Percentiles rank a stretch among this genome's conserved stretches.
phyloP scores from a whole-genome alignment of 495 filamentous ascomycete genomes.

The Achaetomiella virescens region DNA sequence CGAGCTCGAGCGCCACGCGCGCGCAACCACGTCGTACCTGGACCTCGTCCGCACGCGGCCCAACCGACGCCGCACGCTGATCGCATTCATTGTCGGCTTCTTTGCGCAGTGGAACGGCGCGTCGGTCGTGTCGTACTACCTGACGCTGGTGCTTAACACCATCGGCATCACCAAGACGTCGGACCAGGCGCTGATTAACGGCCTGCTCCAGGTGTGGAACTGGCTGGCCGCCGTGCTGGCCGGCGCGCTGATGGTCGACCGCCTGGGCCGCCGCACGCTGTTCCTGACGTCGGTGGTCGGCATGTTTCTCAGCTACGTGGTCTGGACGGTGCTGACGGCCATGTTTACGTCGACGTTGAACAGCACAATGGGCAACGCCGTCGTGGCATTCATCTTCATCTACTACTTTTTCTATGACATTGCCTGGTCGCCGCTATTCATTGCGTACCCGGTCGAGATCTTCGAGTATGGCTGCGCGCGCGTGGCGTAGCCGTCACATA shows the following conservation, averaged over 20 bases:
- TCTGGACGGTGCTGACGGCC: slow-evolving; percentile 48
- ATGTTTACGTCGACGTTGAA: slow-evolving; percentile 30
- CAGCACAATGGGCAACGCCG: slow-evolving; percentile 27
- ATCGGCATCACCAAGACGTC: slow-evolving; percentile 34
- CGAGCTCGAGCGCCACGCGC: slow-evolving; percentile 15
- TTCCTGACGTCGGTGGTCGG: slow-evolving; percentile 45
- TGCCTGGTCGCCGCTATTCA: slow-evolving; percentile 43
- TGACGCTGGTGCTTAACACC: slow-evolving; percentile 30
- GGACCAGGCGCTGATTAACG: slow-evolving; percentile 39
- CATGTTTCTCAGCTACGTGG: slow-evolving; percentile 47
- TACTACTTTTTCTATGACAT: slow-evolving; percentile 50
- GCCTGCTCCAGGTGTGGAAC: slow-evolving; percentile 34
- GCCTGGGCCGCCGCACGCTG: slow-evolving; percentile 41
- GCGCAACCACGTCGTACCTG: slow-evolving; percentile 18
- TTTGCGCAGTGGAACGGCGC: slow-evolving; percentile 32
- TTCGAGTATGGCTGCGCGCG: slow-evolving; percentile 37
- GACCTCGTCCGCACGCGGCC: slow-evolving; percentile 19
- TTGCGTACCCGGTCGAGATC: slow-evolving; percentile 37
- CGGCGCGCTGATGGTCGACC: slow-evolving; percentile 39
- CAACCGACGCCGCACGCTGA: slow-evolving; percentile 23
- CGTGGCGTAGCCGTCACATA: slow-evolving; percentile 46
- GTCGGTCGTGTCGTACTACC: slow-evolving; percentile 31
- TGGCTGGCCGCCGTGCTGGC: slow-evolving; percentile 27
- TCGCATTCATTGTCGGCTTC: slow-evolving; percentile 25
- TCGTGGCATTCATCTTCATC: slow-evolving; percentile 46